These are phyloP conservation scores for Adansonia madagascariensis DNA, from an alignment of 441 rosid species.

Conservation along the genomic window DNA sequence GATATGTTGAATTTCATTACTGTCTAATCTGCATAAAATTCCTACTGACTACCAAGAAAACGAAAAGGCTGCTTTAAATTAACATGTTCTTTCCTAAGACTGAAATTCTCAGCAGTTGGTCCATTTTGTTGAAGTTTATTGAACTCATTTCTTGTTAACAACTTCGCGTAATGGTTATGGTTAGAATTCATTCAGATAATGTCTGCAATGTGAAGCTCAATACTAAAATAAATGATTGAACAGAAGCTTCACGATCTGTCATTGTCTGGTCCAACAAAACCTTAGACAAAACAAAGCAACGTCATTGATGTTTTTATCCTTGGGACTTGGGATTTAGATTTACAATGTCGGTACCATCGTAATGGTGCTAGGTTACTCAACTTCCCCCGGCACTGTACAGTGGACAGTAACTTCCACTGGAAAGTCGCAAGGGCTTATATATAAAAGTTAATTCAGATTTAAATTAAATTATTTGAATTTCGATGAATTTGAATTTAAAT, in stretches of 20 bases:
- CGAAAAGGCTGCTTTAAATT: neutral
- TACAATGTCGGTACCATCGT: neutral
- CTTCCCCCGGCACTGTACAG: neutral
- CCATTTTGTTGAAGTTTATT: conserved; percentile 3
- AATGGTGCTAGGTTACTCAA: neutral
- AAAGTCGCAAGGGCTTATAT: neutral
- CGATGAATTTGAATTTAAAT: too few relatives aligned
- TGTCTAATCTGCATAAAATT: neutral
- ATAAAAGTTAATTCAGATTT: neutral
- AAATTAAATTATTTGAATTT: too few relatives aligned
- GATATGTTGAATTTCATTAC: neutral
- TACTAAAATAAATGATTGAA: neutral
- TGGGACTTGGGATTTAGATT: neutral
- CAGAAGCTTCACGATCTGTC: conserved; percentile 9
- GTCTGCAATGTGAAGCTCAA: neutral
- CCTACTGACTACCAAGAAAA: neutral
- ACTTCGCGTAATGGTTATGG: neutral
- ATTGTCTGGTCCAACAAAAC: neutral
- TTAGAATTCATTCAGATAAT: neutral
- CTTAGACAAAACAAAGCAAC: neutral
- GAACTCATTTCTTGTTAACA: neutral
- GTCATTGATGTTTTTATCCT: neutral
- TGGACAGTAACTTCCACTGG: neutral
- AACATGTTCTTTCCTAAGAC: neutral
- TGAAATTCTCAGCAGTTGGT: neutral